Base-by-base conservation (phyloP, 768 basidiomycete species). In the Russula sp. region DNA sequence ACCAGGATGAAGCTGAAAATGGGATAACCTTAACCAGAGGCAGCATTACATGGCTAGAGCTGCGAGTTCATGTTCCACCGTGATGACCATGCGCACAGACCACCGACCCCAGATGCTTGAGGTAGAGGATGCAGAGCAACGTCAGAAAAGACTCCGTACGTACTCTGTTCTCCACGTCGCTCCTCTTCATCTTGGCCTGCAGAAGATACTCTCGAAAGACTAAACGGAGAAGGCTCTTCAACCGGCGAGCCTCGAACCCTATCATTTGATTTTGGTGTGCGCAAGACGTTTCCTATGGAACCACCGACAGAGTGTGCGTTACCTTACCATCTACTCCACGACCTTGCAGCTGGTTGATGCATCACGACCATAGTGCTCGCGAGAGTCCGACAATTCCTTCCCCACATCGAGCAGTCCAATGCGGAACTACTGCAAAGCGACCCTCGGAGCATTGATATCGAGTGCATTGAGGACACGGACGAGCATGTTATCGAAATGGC, bases 401-500 rank as follows among this genome's bases (percentile, higher is more conserved):
- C 87, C 2, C 75, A 82, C 65, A 74, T 89, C 18, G 80, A 83
- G 50, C 84, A 83, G 13, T 85, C 87, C 2, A 89, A 88, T 66
- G 77, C 76, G 2, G 70, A 78, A 1, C 77, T 89, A 18, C 67
- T 76, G 3, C 71, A 77, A 42, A 70, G 72, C 43, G 78, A 84
- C 61, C 85, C 84, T 1, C 68, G 70, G 18, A 85, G 82, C 66
- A 74, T 89, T n/a, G 82, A 89, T 67, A 87, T 90, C 43, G 88
- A 90, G 70, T 77, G 85, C 59, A 66, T 89, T 25, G 73, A 74
- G 7, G 76, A 74, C 22, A 74, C 74, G n/a, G 76, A 75, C 54
- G 76, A 75, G 1, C 77, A 72, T 60, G 82, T 86, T 69, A 84
- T 89, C 65, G 81, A 88, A 70, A 87, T 88, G 85, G 86, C 80